Base-by-base conservation (phyloP, 352 stramenopile genomes). In the Peronosclerospora sorghi region DNA sequence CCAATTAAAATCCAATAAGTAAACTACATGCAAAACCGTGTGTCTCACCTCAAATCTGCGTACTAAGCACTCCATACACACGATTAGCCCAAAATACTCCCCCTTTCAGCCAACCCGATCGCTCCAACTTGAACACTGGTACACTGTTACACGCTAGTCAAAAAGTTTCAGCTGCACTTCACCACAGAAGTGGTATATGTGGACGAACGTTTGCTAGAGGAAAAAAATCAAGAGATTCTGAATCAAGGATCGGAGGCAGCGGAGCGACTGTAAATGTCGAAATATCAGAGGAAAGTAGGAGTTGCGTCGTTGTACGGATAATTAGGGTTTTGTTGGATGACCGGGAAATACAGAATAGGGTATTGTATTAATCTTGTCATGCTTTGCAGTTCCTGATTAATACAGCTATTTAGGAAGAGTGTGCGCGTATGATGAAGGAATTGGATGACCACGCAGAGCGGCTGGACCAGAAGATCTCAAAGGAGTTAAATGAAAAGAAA, bases 331-430 rank as follows among this genome's bases (percentile, higher is more conserved):
- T 39, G 19, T 9, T 1, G 0, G n/a, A 8, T 30, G 10, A 14
- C 34, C 4, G 24, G 14, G 7, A 28, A 13, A 32, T 28, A 18
- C 18, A 10, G 4, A 21, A n/a, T 0, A 41, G 17, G 24, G 4
- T 21, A 13, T 27, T 52, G n/a, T 15, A 43, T n/a, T 32, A 7
- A 28, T 17, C 12, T 1, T 18, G 19, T n/a, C 1, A 27, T 17
- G 51, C 24, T 52, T 9, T 30, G 20, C 48, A 87, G 68, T 83
- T 85, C 39, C 65, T 54, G 14, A 63, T 80, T 8, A 87, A 87
- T 36, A 76, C 58, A 4, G 72, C 80, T 45, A 73, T 87, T 17
- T 72, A 86, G 55, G 72, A 85, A 23, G 69, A 83, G 43, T 87
- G 83, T 36, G 65, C 70, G 34, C 72, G 72, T 10, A 83, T 87